These are phyloP conservation scores for Xylaria sp. DNA, from an alignment of 2,329 filamentous ascomycete genomes.

Conservation along the genomic window DNA sequence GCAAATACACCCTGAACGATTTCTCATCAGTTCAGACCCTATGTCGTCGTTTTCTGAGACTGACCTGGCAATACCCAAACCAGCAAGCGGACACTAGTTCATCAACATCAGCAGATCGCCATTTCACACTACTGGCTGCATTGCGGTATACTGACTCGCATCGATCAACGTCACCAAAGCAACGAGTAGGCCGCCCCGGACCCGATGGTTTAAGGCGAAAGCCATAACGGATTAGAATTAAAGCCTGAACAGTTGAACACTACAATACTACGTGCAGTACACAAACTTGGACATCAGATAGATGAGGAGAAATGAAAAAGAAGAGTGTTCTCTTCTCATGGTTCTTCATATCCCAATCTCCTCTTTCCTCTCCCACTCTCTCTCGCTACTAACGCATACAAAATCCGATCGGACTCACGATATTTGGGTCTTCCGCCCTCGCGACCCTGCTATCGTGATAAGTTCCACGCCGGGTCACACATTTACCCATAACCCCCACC, in stretches of 20 bases:
- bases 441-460: slow-evolving; percentile 4
- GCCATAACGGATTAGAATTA: slow-evolving; percentile 10
- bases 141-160: slow-evolving; percentile 35
- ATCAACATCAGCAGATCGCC: background rate
- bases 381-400: background rate
- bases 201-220: background rate
- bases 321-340: background rate
- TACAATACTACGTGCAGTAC: slow-evolving; percentile 1
- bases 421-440: background rate
- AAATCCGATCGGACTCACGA: slow-evolving; percentile 10
- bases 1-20: slow-evolving; percentile 48
- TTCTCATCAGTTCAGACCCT: background rate
- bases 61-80: slow-evolving; percentile 42
- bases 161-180: slow-evolving; percentile 41
- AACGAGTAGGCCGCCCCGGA: slow-evolving; percentile 33
- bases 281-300: background rate
- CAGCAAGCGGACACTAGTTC: slow-evolving; percentile 39
- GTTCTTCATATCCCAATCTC: background rate
- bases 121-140: slow-evolving; percentile 31
- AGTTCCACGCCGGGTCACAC: background rate
- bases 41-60: slow-evolving; percentile 23
- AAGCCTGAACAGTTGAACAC: background rate
- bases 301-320: background rate
- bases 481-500: slow-evolving; percentile 19
- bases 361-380: background rate